Conservation (phyloP, 306 rosid genomes). For the Cucumis hystrix region DNA sequence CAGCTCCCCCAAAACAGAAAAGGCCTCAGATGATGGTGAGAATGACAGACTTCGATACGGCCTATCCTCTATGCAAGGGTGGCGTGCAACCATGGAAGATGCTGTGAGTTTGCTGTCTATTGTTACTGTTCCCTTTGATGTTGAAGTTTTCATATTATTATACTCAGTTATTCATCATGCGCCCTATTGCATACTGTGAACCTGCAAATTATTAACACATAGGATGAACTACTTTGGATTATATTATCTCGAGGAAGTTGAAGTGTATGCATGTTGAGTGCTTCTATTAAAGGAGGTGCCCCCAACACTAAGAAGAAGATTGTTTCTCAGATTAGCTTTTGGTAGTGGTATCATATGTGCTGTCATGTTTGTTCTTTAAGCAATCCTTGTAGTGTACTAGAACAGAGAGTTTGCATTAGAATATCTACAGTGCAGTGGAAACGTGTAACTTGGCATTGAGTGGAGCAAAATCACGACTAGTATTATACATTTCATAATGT, state of each 20-base stretch:
- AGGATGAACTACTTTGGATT: background rate
- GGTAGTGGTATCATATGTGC: background rate
- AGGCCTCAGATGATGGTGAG: constrained; percentile 79
- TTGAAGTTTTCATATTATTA: background rate
- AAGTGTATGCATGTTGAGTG: background rate
- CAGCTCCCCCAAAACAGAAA: constrained; percentile 80
- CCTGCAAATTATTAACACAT: background rate
- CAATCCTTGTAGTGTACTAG: background rate
- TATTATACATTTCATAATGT: background rate
- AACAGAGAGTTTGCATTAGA: background rate
- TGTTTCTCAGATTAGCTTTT: background rate
- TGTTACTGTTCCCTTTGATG: background rate
- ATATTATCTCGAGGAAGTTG: background rate
- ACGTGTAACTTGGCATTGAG: background rate
- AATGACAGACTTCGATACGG: constrained; percentile 60
- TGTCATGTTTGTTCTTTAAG: background rate
- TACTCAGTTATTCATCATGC: background rate
- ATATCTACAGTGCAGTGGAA: background rate
- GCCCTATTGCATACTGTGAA: background rate
- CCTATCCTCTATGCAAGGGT: constrained; percentile 91
- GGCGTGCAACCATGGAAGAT: constrained; percentile 98
- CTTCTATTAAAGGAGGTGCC: background rate
- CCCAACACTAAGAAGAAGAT: background rate
- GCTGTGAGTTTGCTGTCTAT: constrained; percentile 35
- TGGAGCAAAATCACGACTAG: background rate